Conservation (phyloP, 345 rosid species). For the Crucihimalaya himalaica region DNA sequence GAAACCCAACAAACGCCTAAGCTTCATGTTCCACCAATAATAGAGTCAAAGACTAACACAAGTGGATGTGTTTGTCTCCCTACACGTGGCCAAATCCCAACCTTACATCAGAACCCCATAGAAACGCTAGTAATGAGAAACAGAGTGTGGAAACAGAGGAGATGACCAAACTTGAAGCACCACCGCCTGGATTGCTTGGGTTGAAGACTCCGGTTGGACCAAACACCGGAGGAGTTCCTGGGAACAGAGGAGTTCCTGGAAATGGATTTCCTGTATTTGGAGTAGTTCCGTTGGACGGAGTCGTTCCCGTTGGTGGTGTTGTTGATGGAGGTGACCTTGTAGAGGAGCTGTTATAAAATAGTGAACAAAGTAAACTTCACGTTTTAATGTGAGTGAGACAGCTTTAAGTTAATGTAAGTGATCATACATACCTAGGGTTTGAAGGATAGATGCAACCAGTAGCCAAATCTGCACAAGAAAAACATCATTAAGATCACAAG, state of each 20-base stretch:
- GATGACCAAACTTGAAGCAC: constrained; percentile 25
- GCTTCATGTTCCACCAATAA: constrained; percentile 14
- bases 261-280: background rate
- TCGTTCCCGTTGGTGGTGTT: constrained; percentile 29
- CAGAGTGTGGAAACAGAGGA: constrained; percentile 41
- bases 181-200: constrained; percentile 17
- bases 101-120: constrained; percentile 29
- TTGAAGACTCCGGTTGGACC: constrained; percentile 39
- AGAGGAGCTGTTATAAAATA: constrained; percentile 29
- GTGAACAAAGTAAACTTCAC: background rate
- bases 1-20: constrained; percentile 26
- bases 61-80: constrained; percentile 23
- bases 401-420: constrained; percentile 5
- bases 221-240: constrained; percentile 25
- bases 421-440: constrained; percentile 36
- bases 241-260: constrained; percentile 16
- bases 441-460: constrained; percentile 41
- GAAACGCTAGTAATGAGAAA: constrained; percentile 37
- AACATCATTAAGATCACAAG: constrained; percentile 21
- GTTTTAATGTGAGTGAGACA: background rate
- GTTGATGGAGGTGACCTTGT: constrained; percentile 37
- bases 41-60: constrained; percentile 28
- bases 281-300: background rate
- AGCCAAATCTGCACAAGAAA: constrained; percentile 35
- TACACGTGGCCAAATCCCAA: constrained; percentile 35